Percentiles rank a stretch among this genome's conserved stretches.
Evolutionary conservation across 495 filamentous ascomycete species (phyloP).

Genomic region (Sporormia fimetaria): DNA sequence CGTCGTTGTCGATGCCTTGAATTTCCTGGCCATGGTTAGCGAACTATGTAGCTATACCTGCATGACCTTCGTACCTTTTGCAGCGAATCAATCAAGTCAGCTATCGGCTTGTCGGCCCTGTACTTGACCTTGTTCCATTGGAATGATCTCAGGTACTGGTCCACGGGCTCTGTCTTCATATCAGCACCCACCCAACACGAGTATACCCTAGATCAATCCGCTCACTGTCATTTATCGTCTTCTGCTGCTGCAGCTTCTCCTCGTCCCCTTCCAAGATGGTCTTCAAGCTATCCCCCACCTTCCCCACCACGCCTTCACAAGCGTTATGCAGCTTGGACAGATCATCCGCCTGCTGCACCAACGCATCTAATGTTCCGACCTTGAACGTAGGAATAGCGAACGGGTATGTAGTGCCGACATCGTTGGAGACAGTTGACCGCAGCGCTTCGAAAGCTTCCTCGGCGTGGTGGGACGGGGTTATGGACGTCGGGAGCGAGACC

Average conservation of each 20-base stretch:
- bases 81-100: slow-evolving; percentile 71
- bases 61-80: slow-evolving; percentile 53
- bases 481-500: slow-evolving; percentile 63
- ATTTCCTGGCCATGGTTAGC: slow-evolving; percentile 49
- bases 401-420: slow-evolving; percentile 63
- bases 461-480: slow-evolving; percentile 56
- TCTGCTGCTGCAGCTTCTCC: slow-evolving; percentile 70
- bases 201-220: slow-evolving; percentile 6
- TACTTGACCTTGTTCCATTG: slow-evolving; percentile 97
- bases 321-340: slow-evolving; percentile 71
- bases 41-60: background rate
- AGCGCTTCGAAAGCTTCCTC: slow-evolving; percentile 71
- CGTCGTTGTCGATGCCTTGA: slow-evolving; percentile 79
- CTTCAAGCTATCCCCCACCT: slow-evolving; percentile 76
- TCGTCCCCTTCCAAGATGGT: slow-evolving; percentile 73
- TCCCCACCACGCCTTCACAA: slow-evolving; percentile 73
- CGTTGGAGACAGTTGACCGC: slow-evolving; percentile 55
- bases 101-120: slow-evolving; percentile 75
- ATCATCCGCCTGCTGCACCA: slow-evolving; percentile 96
- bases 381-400: slow-evolving; percentile 91
- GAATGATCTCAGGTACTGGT: slow-evolving; percentile 82
- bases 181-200: slow-evolving; percentile 6
- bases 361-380: slow-evolving; percentile 87
- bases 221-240: slow-evolving; percentile 92
- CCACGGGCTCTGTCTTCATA: slow-evolving; percentile 65